These are phyloP conservation scores for Stropharia rugosoannulata DNA, from an alignment of 768 basidiomycete genomes.

Conservation along the genomic window DNA sequence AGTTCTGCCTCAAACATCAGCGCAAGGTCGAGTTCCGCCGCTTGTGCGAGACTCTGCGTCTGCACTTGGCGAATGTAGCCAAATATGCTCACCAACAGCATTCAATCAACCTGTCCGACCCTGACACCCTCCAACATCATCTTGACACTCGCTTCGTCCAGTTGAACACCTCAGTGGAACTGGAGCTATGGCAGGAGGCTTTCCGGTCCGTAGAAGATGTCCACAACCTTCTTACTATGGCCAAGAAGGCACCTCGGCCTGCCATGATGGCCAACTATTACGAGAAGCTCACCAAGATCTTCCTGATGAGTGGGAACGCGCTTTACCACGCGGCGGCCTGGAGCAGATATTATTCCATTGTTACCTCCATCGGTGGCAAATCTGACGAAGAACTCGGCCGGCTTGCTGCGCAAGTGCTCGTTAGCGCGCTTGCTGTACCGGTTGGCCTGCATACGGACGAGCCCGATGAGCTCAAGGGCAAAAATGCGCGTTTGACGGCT, in stretches of 20 bases:
- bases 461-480: slow-evolving; percentile 52
- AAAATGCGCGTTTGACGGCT: slow-evolving; percentile 76
- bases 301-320: slow-evolving; percentile 92
- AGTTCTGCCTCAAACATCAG: slow-evolving; percentile 91
- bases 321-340: slow-evolving; percentile 97
- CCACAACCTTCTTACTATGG: slow-evolving; percentile 91
- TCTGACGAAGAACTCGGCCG: slow-evolving; percentile 76
- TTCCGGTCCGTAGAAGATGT: slow-evolving; percentile 99
- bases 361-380: slow-evolving; percentile 71
- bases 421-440: slow-evolving; percentile 92
- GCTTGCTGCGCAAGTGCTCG: slow-evolving; percentile 87
- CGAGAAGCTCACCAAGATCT: slow-evolving; percentile 96
- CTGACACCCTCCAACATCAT: slow-evolving; percentile 45
- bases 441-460: slow-evolving; percentile 59
- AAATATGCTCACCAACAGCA: slow-evolving; percentile 95
- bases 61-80: slow-evolving; percentile 91
- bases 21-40: slow-evolving; percentile 97
- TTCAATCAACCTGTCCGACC: slow-evolving; percentile 92
- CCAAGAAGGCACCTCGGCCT: slow-evolving; percentile 89
- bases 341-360: slow-evolving; percentile 79
- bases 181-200: slow-evolving; percentile 98
- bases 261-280: slow-evolving; percentile 99
- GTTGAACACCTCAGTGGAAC: slow-evolving; percentile 93
- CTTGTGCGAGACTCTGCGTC: slow-evolving; percentile 92
- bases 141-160: slow-evolving; percentile 65